These are phyloP conservation scores for Plasmodium vivax DNA, from an alignment of 169 alveolate species.

Conservation along the genomic window DNA sequence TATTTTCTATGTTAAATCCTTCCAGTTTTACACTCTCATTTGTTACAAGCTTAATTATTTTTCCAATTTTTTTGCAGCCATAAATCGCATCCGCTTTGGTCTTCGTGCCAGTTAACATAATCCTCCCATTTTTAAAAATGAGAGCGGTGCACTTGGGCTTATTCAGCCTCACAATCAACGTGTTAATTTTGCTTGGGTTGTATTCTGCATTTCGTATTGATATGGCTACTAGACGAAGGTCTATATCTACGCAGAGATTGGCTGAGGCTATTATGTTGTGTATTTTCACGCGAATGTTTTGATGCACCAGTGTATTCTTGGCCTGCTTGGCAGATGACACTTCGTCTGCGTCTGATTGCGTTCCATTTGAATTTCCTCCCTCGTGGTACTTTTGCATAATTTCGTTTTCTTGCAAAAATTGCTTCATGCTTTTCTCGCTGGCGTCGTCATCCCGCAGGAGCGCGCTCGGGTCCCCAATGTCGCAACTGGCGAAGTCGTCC, in stretches of 20 bases:
- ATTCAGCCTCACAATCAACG: conserved; percentile 95
- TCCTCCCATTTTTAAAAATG: conserved; percentile 95
- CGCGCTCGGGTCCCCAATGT: neutral
- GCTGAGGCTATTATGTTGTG: conserved; percentile 97
- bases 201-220: conserved; percentile 97
- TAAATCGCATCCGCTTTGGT: conserved; percentile 91
- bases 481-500: neutral
- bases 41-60: conserved; percentile 92
- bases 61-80: conserved; percentile 96
- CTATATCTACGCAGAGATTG: conserved; percentile 90
- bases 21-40: conserved; percentile 87
- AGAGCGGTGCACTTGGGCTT: conserved; percentile 98
- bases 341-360: neutral
- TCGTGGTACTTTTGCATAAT: neutral
- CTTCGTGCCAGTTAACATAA: conserved; percentile 97
- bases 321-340: neutral
- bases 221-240: conserved; percentile 93
- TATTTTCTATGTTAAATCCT: conserved; percentile 96
- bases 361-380: neutral
- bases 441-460: conserved; percentile 18
- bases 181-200: conserved; percentile 96
- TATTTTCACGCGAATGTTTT: conserved; percentile 87
- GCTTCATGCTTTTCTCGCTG: neutral
- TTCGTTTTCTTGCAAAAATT: neutral
- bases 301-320: conserved; percentile 62